Base-by-base conservation (phyloP, 169 alveolate species). In the Plasmodium berghei region DNA sequence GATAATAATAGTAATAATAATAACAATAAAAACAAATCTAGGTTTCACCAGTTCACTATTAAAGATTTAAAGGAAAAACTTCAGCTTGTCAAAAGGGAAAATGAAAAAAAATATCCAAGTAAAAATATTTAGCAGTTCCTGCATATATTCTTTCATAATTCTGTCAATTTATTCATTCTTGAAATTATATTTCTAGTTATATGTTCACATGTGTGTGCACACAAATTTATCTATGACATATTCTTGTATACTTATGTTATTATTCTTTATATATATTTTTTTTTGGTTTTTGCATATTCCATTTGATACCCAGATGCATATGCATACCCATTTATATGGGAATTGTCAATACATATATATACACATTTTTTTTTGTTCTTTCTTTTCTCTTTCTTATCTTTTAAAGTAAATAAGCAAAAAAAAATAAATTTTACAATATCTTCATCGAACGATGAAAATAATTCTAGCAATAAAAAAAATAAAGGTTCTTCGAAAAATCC, bases 51-150 rank as follows among this genome's bases (percentile, higher is more conserved):
- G 10, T 64, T 66, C 12, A 69, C 56, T 58, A 56, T 77, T 22
- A 77, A 70, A 54, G 74, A 77, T 46, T 77, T 77, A 58, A 77
- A 77, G 83, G 89, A 77, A 69, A 77, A 77, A 66, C n/a, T 77
- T n/a, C 83, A 77, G 24, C 52, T 26, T 2, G 89, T 77, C 80
- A 77, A 77, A 54, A 77, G 34, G 62, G 89, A 77, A 20, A 77
- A 77, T 59, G 89, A 77, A 42, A 77, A 77, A 55, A 77, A 66
- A 77, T 77, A 64, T 66, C 89, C 89, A 77, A 66, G 89, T 77
- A 69, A 64, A 58, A 48, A 46, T 62, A 14, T 24, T 26, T 56
- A 8, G 12, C 16, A 49, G 26, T 12, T 58, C n/a, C 5, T 63
- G 46, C 28, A 14, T 66, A 34, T 66, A 34, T 45, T 18, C 22